Conservation (phyloP, 2,329 filamentous ascomycete species). For the Fusarium keratoplasticum region DNA sequence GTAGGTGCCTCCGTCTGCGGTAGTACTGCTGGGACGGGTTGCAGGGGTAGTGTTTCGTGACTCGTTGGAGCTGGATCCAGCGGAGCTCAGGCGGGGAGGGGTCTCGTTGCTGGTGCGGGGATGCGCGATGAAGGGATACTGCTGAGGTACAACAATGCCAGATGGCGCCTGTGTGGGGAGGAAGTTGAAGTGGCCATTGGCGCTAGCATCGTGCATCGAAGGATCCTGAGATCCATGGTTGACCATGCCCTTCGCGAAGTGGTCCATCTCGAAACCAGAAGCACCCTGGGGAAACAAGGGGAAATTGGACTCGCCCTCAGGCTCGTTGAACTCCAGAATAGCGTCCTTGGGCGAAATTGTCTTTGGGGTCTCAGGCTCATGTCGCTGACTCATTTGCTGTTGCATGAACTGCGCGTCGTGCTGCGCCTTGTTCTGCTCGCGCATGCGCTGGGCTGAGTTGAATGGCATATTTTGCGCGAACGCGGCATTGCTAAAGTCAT, state of each 20-base stretch:
- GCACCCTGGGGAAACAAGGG: conserved; percentile 78
- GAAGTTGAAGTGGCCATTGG: conserved; percentile 45
- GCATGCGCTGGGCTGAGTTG: conserved; percentile 67
- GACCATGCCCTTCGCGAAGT: conserved; percentile 51
- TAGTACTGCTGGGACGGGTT: conserved; percentile 68
- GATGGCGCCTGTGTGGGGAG: conserved; percentile 52
- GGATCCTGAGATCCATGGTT: conserved; percentile 29
- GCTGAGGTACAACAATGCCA: conserved; percentile 59
- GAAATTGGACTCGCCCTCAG: conserved; percentile 75
- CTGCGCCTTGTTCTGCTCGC: conserved; percentile 71
- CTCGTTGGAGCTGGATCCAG: conserved; percentile 53
- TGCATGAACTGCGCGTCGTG: conserved; percentile 64
- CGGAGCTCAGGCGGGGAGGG: conserved; percentile 56
- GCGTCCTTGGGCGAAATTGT: conserved; percentile 97
- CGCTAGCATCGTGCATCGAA: conserved; percentile 28
- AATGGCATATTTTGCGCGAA: conserved; percentile 49
- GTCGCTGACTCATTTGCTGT: conserved; percentile 54
- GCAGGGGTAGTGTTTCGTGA: conserved; percentile 48
- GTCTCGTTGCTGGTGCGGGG: conserved; percentile 50
- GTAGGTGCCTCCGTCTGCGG: conserved; percentile 87
- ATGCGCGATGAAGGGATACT: conserved; percentile 62
- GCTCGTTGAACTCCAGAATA: conserved; percentile 84
- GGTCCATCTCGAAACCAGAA: conserved; percentile 56
- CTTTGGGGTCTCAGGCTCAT: conserved; percentile 69
- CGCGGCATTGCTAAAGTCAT: conserved; percentile 54